Base-by-base conservation (phyloP, 2,329 filamentous ascomycete genomes). In the Leptographium lundbergii region DNA sequence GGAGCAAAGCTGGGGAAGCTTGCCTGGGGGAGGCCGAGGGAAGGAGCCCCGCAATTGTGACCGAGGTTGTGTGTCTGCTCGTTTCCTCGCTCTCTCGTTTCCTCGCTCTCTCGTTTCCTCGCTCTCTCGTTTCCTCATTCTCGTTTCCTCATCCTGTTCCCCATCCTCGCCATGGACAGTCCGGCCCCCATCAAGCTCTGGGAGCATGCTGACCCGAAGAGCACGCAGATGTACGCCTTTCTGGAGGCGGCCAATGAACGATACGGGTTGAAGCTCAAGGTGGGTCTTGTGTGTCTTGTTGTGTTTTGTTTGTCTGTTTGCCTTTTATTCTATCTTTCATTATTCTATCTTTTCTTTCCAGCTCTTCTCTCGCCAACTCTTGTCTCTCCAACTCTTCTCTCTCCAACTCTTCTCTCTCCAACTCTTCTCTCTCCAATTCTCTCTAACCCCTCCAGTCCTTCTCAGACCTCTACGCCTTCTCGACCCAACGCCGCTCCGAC, bases 401-500 rank as follows among this genome's bases (percentile, higher is more conserved):
- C 54, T 54, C 17, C 47, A 11, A 22, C 6, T 1, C 39, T 17
- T 13, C 39, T 7, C 9, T 54, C 54, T 54, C 17, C 52, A 11
- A 25, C 6, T 1, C 39, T 17, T 13, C 39, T 36, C 17, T 42
- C 54, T 51, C 17, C 52, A 11, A 25, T 6, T 1, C 29, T 39
- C 24, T 2, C 39, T 4, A 3, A 3, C 34, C 27, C 27, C 27
- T 10, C 54, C n/a, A 50, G 42, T 24, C 78, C 3, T 94, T 86
- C 69, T 71, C 80, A 57, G 84, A 90, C 19, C 74, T 95, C 7
- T 85, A 91, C 68, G 70, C 77, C 59, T 94, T 82, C 77, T 89
- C 88, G 27, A 76, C 86, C 61, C 70, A 77, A 19, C 74, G 81
- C 39, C 81, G 84, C 42, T 70, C 74, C 11, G 76, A 81, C 53